Conservation (phyloP, 352 stramenopile species). For the Phytophthora cryptogea region DNA sequence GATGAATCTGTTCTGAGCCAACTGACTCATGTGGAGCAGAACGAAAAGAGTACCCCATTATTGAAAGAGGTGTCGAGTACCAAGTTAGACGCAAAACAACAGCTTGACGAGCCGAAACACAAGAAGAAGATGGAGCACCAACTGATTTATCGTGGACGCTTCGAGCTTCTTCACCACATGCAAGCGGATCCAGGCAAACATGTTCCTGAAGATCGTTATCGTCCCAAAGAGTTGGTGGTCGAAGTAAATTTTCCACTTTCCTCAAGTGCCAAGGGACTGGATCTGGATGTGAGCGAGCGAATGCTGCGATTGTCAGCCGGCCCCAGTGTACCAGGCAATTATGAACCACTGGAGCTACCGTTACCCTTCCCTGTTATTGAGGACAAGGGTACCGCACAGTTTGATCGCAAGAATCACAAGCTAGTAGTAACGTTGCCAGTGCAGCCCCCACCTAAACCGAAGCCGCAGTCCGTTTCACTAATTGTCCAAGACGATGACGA, state of each 20-base stretch:
- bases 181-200: conserved; percentile 49
- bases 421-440: conserved; percentile 85
- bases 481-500: conserved; percentile 46
- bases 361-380: conserved; percentile 84
- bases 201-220: conserved; percentile 36
- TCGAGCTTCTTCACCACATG: conserved; percentile 80
- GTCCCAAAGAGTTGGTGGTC: conserved; percentile 70
- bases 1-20: conserved; percentile 15
- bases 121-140: conserved; percentile 60
- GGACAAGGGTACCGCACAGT: conserved; percentile 76
- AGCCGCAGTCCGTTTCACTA: conserved; percentile 32
- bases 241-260: conserved; percentile 65
- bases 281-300: conserved; percentile 70
- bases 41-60: conserved; percentile 3
- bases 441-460: conserved; percentile 46
- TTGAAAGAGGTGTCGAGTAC: conserved; percentile 30
- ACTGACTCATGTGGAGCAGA: conserved; percentile 30
- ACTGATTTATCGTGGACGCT: conserved; percentile 68
- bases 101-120: conserved; percentile 2
- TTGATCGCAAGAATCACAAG: conserved; percentile 79
- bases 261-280: conserved; percentile 55
- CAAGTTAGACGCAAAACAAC: conserved; percentile 11
- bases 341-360: conserved; percentile 55
- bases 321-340: conserved; percentile 27
- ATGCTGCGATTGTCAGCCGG: conserved; percentile 43